A percentile compares a stretch with the other conserved stretches of the same genome.
Conservation (phyloP, 768 basidiomycete genomes). For the Leucocoprinus sp. region DNA sequence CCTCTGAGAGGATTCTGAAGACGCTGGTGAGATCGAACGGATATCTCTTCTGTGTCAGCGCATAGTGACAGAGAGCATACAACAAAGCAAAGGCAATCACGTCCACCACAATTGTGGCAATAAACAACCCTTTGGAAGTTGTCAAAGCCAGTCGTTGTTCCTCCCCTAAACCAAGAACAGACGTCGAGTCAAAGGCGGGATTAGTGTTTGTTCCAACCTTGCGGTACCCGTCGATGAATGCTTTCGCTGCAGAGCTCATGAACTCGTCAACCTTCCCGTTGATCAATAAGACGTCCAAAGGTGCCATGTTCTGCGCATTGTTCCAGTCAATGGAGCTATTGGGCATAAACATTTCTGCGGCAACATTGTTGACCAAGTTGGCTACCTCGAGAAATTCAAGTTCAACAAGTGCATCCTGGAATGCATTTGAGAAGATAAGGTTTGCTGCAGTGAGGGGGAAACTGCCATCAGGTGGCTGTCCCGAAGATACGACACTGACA, state of each 20-base stretch:
- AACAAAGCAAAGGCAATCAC: conserved; percentile 1
- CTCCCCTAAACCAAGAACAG: conserved; percentile 1
- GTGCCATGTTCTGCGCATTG: background rate
- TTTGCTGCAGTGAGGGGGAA: conserved; percentile 8
- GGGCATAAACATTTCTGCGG: conserved; percentile 6
- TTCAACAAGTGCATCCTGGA: background rate
- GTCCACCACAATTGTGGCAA: background rate
- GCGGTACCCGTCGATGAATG: conserved; percentile 11
- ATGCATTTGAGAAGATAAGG: conserved; percentile 3
- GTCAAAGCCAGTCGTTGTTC: conserved; percentile 4
- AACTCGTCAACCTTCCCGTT: conserved; percentile 11
- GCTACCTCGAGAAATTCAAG: background rate
- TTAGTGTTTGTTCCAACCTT: conserved; percentile 1
- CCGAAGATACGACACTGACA: conserved; percentile 1
- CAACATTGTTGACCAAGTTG: conserved; percentile 8
- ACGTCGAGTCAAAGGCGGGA: background rate
- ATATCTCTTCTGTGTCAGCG: conserved; percentile 1
- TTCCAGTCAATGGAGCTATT: conserved; percentile 8
- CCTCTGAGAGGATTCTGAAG: background rate
- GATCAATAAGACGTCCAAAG: background rate
- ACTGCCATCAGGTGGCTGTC: conserved; percentile 3
- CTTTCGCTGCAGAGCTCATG: conserved; percentile 11
- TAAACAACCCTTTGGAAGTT: conserved; percentile 6
- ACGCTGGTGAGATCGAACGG: conserved; percentile 6
- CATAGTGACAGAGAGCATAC: background rate